phyloP scores from a whole-genome alignment of 208 protist genomes.

The Crithidia bombi region DNA sequence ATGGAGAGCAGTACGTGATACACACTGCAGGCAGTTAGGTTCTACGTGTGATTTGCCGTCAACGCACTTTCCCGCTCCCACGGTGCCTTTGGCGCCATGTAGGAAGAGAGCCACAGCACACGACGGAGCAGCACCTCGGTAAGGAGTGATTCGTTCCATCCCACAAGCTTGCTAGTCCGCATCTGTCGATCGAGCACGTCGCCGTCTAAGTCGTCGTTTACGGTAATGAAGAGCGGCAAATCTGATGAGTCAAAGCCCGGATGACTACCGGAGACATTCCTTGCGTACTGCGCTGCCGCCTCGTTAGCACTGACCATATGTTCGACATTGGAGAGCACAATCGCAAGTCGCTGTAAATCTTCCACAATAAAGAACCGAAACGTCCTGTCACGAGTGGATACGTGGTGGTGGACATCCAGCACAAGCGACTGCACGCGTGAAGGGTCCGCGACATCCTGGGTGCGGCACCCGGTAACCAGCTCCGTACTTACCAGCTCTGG shows the following conservation, averaged over 20 bases:
- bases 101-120: slow-evolving; percentile 23
- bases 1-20: too few relatives aligned
- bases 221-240: slow-evolving; percentile 29
- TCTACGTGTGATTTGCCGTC: background rate
- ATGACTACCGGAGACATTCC: background rate
- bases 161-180: slow-evolving; percentile 2
- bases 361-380: slow-evolving; percentile 33
- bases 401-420: slow-evolving; percentile 34
- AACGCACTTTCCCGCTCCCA: slow-evolving; percentile 11
- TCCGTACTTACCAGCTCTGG: background rate
- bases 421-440: slow-evolving; percentile 21
- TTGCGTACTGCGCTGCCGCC: background rate
- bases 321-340: slow-evolving; percentile 20
- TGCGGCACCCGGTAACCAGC: slow-evolving; percentile 14
- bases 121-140: slow-evolving; percentile 16
- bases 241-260: background rate
- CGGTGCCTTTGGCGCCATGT: slow-evolving; percentile 11
- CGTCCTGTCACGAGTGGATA: slow-evolving; percentile 9
- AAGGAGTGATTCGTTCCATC: slow-evolving; percentile 14
- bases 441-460: background rate
- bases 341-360: slow-evolving; percentile 29
- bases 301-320: background rate
- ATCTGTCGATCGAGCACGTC: background rate
- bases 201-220: slow-evolving; percentile 35
- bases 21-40: too few relatives aligned